Percentiles rank a stretch among this genome's conserved stretches.
phyloP scores from a whole-genome alignment of 1,284 basidiomycete genomes.

The Xerocomus minutiporus region DNA sequence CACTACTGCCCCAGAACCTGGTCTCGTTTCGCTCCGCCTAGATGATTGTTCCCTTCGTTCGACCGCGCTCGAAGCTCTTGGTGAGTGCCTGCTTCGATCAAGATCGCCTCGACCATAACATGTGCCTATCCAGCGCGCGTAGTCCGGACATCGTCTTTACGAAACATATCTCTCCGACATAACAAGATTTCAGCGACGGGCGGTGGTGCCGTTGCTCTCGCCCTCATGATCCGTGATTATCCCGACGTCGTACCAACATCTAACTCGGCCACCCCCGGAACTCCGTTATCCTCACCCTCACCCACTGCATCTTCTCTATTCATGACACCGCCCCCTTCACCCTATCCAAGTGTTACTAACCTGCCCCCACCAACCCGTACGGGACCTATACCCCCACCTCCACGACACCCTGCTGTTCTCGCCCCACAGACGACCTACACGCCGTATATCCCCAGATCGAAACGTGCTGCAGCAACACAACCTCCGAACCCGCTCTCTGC shows the following conservation, averaged over 20 bases:
- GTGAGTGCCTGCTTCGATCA: conserved; percentile 41
- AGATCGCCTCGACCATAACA: conserved; percentile 1
- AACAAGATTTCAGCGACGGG: conserved; percentile 81
- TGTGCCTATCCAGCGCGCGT: conserved; percentile 54
- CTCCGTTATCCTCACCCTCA: conserved; percentile 16
- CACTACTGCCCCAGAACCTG: conserved; percentile 47
- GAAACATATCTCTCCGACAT: conserved; percentile 82
- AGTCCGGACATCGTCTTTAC: conserved; percentile 76
- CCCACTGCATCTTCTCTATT: conserved; percentile 15
- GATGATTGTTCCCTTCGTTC: conserved; percentile 79
- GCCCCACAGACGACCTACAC: conserved; percentile 71
- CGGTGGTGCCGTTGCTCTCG: conserved; percentile 86
- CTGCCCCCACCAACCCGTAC: conserved; percentile 34
- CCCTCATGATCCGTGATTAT: conserved; percentile 93
- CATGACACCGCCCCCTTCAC: conserved; percentile 19
- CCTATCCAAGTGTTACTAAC: conserved; percentile 19
- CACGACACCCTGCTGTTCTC: conserved; percentile 44
- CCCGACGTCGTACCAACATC: conserved; percentile 62
- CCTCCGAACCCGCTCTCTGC: conserved; percentile 49
- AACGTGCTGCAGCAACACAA: conserved; percentile 35
- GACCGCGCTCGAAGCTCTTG: conserved; percentile 69
- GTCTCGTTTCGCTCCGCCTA: conserved; percentile 73
- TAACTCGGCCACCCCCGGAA: neutral
- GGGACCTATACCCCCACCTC: conserved; percentile 53
- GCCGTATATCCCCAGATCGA: conserved; percentile 68